Conservation (phyloP, 345 rosid genomes). For the Eucalyptus virginea region DNA sequence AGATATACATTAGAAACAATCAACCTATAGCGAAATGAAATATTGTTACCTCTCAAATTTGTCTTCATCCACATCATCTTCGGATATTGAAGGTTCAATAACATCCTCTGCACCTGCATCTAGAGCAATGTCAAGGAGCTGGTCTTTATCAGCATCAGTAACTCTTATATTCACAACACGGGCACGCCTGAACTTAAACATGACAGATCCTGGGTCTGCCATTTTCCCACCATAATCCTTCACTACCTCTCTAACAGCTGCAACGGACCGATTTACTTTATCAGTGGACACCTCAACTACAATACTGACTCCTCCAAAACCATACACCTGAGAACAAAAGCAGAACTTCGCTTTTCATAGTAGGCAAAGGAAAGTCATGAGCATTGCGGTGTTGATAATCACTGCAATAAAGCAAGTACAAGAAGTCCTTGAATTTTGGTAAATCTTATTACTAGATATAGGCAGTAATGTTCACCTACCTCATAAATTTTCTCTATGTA, state of each 20-base stretch:
- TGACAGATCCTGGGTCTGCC: constrained; percentile 92
- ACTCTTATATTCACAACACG: constrained; percentile 68
- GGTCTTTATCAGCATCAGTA: constrained; percentile 69
- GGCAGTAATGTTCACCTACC: constrained; percentile 23
- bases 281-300: constrained; percentile 88
- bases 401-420: not conserved
- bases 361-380: not conserved
- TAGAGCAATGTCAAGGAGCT: constrained; percentile 58
- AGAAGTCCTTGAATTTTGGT: not conserved
- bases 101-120: constrained; percentile 98
- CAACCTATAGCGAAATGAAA: not conserved
- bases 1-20: not conserved
- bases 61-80: constrained; percentile 70
- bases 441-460: not conserved
- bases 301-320: constrained; percentile 88
- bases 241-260: constrained; percentile 71
- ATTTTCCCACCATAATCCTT: constrained; percentile 88
- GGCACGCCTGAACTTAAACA: constrained; percentile 84
- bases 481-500: constrained; percentile 80
- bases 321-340: constrained; percentile 55
- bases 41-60: constrained; percentile 39
- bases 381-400: not conserved
- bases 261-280: constrained; percentile 79
- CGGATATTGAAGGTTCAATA: constrained; percentile 65
- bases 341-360: not conserved